A percentile compares a stretch with the other conserved stretches of the same genome.
Evolutionary conservation across 78 protist genomes (phyloP).

Genomic region (Dictyostelium capitatum): DNA sequence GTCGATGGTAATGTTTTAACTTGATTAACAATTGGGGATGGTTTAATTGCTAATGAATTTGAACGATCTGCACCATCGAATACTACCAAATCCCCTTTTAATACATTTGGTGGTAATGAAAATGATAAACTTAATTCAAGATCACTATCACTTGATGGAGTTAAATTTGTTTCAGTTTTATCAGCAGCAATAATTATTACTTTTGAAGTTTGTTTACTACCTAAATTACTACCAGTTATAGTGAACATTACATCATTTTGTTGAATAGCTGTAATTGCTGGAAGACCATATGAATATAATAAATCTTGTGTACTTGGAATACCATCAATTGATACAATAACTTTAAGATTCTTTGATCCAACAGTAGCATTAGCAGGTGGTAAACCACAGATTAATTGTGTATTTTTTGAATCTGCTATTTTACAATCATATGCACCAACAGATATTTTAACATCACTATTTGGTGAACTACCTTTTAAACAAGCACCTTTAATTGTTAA

Average conservation of each 20-base stretch:
- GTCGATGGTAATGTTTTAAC: not conserved
- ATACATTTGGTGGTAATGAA: not conserved
- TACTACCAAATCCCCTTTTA: not conserved
- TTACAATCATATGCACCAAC: not conserved
- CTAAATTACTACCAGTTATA: not conserved
- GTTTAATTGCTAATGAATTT: not conserved
- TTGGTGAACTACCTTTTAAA: not conserved
- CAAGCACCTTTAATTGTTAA: not conserved
- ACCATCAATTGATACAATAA: not conserved
- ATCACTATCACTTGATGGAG: not conserved
- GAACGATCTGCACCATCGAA: not conserved
- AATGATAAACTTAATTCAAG: not conserved
- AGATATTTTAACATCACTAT: not conserved
- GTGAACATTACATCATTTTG: not conserved
- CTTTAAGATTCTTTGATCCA: constrained; percentile 11
- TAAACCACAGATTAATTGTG: not conserved
- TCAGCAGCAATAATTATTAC: not conserved
- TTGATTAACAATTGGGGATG: not conserved
- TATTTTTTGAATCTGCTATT: not conserved
- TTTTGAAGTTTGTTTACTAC: not conserved
- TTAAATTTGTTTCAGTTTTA: not conserved
- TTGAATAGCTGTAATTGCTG: not conserved
- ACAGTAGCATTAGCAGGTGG: not conserved
- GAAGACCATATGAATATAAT: not conserved
- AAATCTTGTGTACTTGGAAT: not conserved